These are phyloP conservation scores for Neopestalotiopsis sp. DNA, from an alignment of 2,329 filamentous ascomycete species.

Conservation along the genomic window DNA sequence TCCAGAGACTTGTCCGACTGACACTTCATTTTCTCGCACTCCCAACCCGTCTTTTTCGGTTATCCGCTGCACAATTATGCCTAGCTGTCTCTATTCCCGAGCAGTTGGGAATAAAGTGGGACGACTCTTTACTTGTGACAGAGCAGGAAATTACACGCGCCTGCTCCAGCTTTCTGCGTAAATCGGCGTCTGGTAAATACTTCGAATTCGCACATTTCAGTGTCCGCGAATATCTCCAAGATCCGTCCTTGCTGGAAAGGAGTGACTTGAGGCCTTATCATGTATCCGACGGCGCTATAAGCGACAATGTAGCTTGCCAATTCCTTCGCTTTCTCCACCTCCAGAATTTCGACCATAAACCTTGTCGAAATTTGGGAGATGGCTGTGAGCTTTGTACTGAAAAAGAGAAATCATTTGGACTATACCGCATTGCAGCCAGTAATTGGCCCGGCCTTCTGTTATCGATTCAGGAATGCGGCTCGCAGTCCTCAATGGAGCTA, in stretches of 20 bases:
- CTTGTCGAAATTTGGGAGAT: background rate
- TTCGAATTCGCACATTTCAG: background rate
- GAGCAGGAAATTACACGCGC: background rate
- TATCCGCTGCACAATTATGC: background rate
- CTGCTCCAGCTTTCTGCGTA: background rate
- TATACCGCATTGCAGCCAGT: background rate
- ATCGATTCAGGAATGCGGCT: background rate
- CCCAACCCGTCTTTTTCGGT: no score
- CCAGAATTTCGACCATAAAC: background rate
- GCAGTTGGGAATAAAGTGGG: background rate
- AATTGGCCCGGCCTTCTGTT: background rate
- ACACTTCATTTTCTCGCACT: background rate
- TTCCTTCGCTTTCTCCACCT: background rate
- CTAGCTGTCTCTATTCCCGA: background rate
- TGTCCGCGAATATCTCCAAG: background rate
- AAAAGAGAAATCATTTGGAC: background rate
- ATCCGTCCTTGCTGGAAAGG: background rate
- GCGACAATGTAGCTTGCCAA: background rate
- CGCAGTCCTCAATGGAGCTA: background rate
- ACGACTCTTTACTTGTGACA: background rate
- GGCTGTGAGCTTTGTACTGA: background rate
- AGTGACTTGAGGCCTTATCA: background rate
- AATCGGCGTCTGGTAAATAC: background rate
- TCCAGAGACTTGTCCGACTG: background rate
- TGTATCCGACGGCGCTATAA: background rate